Base-by-base conservation (phyloP, 306 rosid genomes). In the Cicer chorassanicum region DNA sequence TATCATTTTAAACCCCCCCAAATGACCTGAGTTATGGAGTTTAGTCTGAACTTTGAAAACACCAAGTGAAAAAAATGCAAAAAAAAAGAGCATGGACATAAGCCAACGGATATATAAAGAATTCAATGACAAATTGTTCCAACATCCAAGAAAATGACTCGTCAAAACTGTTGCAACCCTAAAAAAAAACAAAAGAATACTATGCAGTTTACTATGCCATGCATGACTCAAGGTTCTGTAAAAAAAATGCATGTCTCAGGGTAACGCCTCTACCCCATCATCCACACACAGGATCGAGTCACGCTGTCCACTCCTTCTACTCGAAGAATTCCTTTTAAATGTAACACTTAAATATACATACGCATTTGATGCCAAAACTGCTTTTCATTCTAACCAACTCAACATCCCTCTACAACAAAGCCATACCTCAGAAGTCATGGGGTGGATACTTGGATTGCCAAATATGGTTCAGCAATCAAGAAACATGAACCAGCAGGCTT, bases 361-460 rank as follows among this genome's bases (percentile, higher is more conserved):
- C 73, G 79, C 82, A 79, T 77, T 68, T 50, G 34, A 80, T 19
- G 66, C 79, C 90, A 79, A 88, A 84, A 70, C 68, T 65, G 70
- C n/a, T 72, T 77, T 50, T 69, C 50, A 74, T 62, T 48, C 61
- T 57, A 65, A 80, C 75, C 75, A 68, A 79, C 50, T 72, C 79
- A 61, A 54, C 73, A 79, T 45, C 42, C 73, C 55, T 59, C 65
- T 62, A 75, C 13, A 38, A 65, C 70, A 85, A 62, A 61, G 38
- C 60, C 72, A 70, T 43, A 55, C 57, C 68, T 44, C 78, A 74
- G 19, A 78, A 59, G 64, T 80, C 78, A 55, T 21, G 43, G 15
- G 80, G 43, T 60, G 16, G 44, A 60, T 60, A 60, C 65, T 65
- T 57, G 80, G 70, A 36, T 66, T 13, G 14, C 68, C 72, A 39